Evolutionary conservation across 1,139 yeast species (phyloP).

Genomic region (Casaregolazyma suthepensis): DNA sequence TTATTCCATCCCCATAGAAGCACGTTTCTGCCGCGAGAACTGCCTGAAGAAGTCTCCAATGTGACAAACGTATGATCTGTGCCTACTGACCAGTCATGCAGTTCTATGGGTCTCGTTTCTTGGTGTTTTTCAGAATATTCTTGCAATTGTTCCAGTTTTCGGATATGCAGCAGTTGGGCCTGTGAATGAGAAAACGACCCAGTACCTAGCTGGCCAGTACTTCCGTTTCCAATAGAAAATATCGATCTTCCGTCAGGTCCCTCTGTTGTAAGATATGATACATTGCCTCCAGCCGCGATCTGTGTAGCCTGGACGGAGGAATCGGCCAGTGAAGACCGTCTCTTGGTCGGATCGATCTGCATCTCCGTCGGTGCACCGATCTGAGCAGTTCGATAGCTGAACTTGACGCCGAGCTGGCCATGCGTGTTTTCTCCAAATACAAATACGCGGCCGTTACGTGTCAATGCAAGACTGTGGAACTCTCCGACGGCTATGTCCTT

Average conservation of each 20-base stretch:
- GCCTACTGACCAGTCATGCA: slow-evolving; percentile 55
- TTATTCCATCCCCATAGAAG: slow-evolving; percentile 81
- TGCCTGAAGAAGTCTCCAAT: slow-evolving; percentile 32
- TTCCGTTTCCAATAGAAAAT: slow-evolving; percentile 72
- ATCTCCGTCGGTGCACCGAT: slow-evolving; percentile 59
- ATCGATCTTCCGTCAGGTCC: slow-evolving; percentile 10
- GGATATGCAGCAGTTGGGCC: slow-evolving; percentile 57
- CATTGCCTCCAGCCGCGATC: slow-evolving; percentile 63
- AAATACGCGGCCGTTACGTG: slow-evolving; percentile 58
- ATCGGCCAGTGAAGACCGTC: slow-evolving; percentile 5
- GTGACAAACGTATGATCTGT: slow-evolving; percentile 60
- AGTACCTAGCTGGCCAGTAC: slow-evolving; percentile 82
- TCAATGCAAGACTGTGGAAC: slow-evolving; percentile 64
- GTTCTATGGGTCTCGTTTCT: slow-evolving; percentile 40
- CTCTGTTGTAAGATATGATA: slow-evolving; percentile 44
- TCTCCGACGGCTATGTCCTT: slow-evolving; percentile 65
- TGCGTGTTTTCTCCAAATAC: slow-evolving; percentile 78
- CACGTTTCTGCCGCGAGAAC: slow-evolving; percentile 42
- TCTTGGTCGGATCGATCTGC: slow-evolving; percentile 8
- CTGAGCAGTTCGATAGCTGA: slow-evolving; percentile 56
- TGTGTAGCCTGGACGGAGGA: slow-evolving; percentile 30
- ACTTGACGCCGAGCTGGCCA: slow-evolving; percentile 80
- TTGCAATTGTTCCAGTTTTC: slow-evolving; percentile 37
- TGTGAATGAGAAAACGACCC: slow-evolving; percentile 72
- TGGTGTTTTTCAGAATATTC: slow-evolving; percentile 37